These are phyloP conservation scores for Yamadazyma sp. DNA, from an alignment of 805 yeast species.

Conservation along the genomic window DNA sequence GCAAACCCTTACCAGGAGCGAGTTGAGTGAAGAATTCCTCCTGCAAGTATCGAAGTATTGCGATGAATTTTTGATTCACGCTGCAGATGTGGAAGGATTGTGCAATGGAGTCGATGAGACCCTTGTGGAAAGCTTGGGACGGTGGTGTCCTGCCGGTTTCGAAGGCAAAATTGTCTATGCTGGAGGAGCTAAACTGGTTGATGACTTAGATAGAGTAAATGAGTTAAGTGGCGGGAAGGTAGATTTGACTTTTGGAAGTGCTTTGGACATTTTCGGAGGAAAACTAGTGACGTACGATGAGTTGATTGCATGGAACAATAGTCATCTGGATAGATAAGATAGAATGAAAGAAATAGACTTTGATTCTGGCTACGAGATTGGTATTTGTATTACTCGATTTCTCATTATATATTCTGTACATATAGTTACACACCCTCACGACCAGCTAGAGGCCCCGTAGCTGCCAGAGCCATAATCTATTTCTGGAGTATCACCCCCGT, in stretches of 20 bases:
- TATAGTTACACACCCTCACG: slow-evolving; percentile 13
- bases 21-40: slow-evolving; percentile 55
- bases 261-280: slow-evolving; percentile 95
- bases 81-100: slow-evolving; percentile 97
- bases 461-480: slow-evolving; percentile 37
- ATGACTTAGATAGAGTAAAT: slow-evolving; percentile 68
- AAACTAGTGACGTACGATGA: slow-evolving; percentile 71
- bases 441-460: slow-evolving; percentile 37
- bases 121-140: slow-evolving; percentile 66
- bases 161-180: slow-evolving; percentile 85
- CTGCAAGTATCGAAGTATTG: slow-evolving; percentile 60
- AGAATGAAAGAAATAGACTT: background rate
- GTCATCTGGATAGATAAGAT: background rate
- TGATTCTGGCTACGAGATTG: too few species aligned
- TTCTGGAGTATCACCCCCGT: slow-evolving; percentile 22
- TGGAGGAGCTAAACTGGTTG: slow-evolving; percentile 84
- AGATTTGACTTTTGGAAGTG: slow-evolving; percentile 90
- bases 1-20: slow-evolving; percentile 81
- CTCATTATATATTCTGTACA: slow-evolving; percentile 1
- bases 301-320: slow-evolving; percentile 68
- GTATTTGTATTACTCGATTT: too few species aligned
- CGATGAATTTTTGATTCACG: slow-evolving; percentile 88
- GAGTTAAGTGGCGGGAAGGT: slow-evolving; percentile 75
- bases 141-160: slow-evolving; percentile 63
- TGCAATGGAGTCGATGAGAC: slow-evolving; percentile 89